A percentile compares a stretch with the other conserved stretches of the same genome.
phyloP scores from a whole-genome alignment of 192 early-diverging fungal genomes.

The Gorgonomyces haynaldii region DNA sequence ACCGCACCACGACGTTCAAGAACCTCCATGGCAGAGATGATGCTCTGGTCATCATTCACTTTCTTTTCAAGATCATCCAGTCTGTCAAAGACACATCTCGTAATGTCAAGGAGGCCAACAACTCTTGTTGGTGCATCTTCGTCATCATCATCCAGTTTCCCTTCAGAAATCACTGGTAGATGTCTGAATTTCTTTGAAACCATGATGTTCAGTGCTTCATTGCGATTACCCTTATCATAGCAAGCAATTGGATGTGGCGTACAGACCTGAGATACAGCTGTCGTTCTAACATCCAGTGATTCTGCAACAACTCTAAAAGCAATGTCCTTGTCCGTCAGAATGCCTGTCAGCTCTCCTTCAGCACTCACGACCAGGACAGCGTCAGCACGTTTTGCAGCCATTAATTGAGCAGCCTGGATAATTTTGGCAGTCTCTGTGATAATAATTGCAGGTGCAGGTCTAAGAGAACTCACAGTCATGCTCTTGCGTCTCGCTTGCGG shows the following conservation, averaged over 20 bases:
- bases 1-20: slow-evolving; percentile 35
- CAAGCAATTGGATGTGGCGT: slow-evolving; percentile 85
- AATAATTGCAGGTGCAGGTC: slow-evolving; percentile 76
- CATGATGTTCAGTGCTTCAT: slow-evolving; percentile 40
- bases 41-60: slow-evolving; percentile 41
- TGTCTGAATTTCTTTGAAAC: slow-evolving; percentile 36
- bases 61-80: slow-evolving; percentile 40
- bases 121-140: slow-evolving; percentile 18
- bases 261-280: slow-evolving; percentile 73
- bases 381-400: slow-evolving; percentile 94
- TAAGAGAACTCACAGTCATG: slow-evolving; percentile 84
- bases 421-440: slow-evolving; percentile 36
- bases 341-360: slow-evolving; percentile 83
- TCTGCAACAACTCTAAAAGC: slow-evolving; percentile 93
- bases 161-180: slow-evolving; percentile 32
- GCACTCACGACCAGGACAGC: slow-evolving; percentile 88
- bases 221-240: slow-evolving; percentile 38
- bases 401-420: slow-evolving; percentile 40
- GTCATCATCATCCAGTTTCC: slow-evolving; percentile 13
- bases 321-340: slow-evolving; percentile 97
- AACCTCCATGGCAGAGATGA: slow-evolving; percentile 43
- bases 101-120: slow-evolving; percentile 43
- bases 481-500: slow-evolving; percentile 33
- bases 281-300: slow-evolving; percentile 33
- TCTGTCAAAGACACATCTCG: slow-evolving; percentile 44